These are phyloP conservation scores for Coniochaeta prunicola DNA, from an alignment of 2,329 filamentous ascomycete genomes.

Conservation along the genomic window DNA sequence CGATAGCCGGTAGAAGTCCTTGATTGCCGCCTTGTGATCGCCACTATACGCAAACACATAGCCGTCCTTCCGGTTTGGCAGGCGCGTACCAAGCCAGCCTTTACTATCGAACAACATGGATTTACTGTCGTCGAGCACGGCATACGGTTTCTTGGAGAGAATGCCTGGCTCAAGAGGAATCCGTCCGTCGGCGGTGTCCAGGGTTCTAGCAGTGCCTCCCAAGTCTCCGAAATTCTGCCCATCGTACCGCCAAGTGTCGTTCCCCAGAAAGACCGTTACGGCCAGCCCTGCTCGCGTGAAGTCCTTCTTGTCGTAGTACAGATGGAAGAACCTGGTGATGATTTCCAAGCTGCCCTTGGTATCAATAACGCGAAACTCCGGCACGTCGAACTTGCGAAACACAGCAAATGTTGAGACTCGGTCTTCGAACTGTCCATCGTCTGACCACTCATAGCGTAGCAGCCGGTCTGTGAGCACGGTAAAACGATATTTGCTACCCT, in stretches of 20 bases:
- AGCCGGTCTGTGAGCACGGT: constrained; percentile 49
- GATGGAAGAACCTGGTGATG: constrained; percentile 44
- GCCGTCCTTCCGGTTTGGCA: constrained; percentile 14
- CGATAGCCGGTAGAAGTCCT: constrained; percentile 20
- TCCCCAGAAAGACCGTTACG: constrained; percentile 30
- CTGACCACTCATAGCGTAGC: constrained; percentile 55
- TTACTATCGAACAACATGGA: constrained; percentile 16
- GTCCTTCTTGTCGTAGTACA: constrained; percentile 49
- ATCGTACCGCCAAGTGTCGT: constrained; percentile 45
- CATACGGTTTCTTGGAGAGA: constrained; percentile 14
- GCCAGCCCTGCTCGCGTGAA: constrained; percentile 45
- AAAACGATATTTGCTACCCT: constrained; percentile 44
- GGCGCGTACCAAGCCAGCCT: constrained; percentile 15
- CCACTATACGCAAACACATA: constrained; percentile 17
- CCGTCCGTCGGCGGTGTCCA: constrained; percentile 16
- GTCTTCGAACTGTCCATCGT: constrained; percentile 54
- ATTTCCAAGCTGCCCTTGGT: constrained; percentile 42
- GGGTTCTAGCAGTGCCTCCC: constrained; percentile 33
- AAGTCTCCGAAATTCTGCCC: constrained; percentile 31
- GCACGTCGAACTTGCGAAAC: constrained; percentile 36
- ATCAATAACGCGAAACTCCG: constrained; percentile 40
- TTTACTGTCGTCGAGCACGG: constrained; percentile 17
- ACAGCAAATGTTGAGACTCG: constrained; percentile 55
- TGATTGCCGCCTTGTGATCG: constrained; percentile 18
- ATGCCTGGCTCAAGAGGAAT: constrained; percentile 19